Base-by-base conservation (phyloP, 2,329 filamentous ascomycete species). In the Pyrenophora tritici-repentis region DNA sequence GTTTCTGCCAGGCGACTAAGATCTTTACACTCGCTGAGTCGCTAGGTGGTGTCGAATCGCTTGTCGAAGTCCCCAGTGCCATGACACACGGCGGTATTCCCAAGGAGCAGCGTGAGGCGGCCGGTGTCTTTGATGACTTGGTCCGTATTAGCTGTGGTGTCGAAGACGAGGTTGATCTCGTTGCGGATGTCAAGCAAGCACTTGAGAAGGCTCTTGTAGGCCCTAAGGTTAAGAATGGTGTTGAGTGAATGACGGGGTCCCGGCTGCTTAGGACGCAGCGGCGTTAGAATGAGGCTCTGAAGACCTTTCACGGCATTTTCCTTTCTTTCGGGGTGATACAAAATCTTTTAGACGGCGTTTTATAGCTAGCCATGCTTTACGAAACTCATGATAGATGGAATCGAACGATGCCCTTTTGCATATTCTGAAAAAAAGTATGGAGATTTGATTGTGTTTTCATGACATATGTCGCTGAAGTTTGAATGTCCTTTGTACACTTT, bases 41-140 rank as follows among this genome's bases (percentile, higher is more conserved):
- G 52, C 78, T 99, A 18, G 94, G 94, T 54, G 94, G 93, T 47
- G 88, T 99, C 40, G 94, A 99, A 83, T 89, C 85, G 68, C 81
- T 99, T 56, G 87, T 92, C 63, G 94, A 99, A 78, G 85, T 99
- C 2, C 94, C 94, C 17, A 90, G 89, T 66, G 90, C 86, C 76
- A 99, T 99, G 94, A 99, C 94, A 14, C 94, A 99, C 75, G 90
- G 91, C 18, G 94, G 93, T 52, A 99, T 99, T 61, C 94, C 94
- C 42, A 85, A 83, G 72, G 91, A 91, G 55, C 86, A 96, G 79
- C 83, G 94, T 50, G 94, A 99, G 81, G 88, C 87, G 3, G 91
- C 94, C 1, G 94, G 94, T 55, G 91, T 99, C 26, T 97, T 87
- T 68, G 94, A 99, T 71, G 94, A 99, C 73, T 83, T 99, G 6